Conservation (phyloP, 1,284 basidiomycete genomes). For the Cryptococcus maquisensis region DNA sequence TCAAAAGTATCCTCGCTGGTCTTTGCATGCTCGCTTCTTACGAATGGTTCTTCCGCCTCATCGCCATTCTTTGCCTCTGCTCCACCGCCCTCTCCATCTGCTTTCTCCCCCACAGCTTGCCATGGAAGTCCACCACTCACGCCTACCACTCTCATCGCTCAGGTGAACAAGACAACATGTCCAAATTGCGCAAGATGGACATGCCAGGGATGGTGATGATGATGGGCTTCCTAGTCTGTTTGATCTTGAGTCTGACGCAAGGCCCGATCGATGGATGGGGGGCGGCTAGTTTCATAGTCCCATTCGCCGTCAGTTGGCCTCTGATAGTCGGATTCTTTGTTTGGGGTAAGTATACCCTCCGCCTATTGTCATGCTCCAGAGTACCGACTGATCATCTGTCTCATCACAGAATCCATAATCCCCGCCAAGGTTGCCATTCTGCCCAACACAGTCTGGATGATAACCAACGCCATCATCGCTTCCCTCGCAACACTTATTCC, state of each 20-base stretch:
- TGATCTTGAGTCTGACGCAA: slow-evolving; percentile 41
- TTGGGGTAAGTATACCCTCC: slow-evolving; percentile 18
- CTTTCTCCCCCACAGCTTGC: slow-evolving; percentile 1
- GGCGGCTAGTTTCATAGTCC: slow-evolving; percentile 36
- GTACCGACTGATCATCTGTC: too few relatives aligned
- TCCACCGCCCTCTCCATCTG: slow-evolving; percentile 4
- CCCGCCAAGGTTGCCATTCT: slow-evolving; percentile 20
- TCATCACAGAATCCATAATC: slow-evolving; percentile 16
- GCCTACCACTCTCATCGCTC: slow-evolving; percentile 7
- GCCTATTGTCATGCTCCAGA: too few relatives aligned
- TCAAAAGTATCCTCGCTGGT: slow-evolving; percentile 20
- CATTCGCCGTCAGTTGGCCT: slow-evolving; percentile 29
- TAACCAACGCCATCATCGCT: slow-evolving; percentile 26
- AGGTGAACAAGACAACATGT: slow-evolving; percentile 3
- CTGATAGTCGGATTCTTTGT: slow-evolving; percentile 34
- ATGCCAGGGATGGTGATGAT: slow-evolving; percentile 37
- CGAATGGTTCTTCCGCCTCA: slow-evolving; percentile 39
- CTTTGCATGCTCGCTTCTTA: slow-evolving; percentile 26
- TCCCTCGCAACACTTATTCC: slow-evolving; percentile 20
- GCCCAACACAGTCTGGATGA: slow-evolving; percentile 25
- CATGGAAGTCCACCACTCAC: background rate
- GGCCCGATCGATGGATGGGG: slow-evolving; percentile 35
- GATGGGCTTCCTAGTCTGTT: slow-evolving; percentile 30
- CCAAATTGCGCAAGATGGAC: slow-evolving; percentile 37
- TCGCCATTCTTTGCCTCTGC: slow-evolving; percentile 17